Percentiles rank a stretch among this genome's conserved stretches.
These are phyloP conservation scores for Penstemon barbatus DNA, from an alignment of 257 asterid species.

Conservation along the genomic window DNA sequence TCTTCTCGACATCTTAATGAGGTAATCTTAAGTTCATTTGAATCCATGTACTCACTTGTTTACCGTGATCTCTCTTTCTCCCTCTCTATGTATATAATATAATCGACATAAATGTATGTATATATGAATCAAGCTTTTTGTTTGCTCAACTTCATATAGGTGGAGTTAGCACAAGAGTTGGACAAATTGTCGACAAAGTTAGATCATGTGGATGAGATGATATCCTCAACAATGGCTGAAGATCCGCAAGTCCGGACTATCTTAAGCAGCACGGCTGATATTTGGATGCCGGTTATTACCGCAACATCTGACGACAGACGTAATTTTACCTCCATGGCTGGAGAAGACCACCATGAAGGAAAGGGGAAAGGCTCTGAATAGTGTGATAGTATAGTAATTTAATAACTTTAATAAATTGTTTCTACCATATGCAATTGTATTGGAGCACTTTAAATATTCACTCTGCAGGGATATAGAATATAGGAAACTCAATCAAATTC, in stretches of 20 bases:
- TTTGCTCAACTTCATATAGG: slow-evolving; percentile 35
- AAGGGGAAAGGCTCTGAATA: slow-evolving; percentile 47
- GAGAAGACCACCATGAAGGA: slow-evolving; percentile 43
- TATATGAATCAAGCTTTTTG: background rate
- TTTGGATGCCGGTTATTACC: slow-evolving; percentile 93
- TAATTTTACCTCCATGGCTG: slow-evolving; percentile 44
- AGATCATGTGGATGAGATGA: slow-evolving; percentile 75
- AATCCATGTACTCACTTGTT: background rate
- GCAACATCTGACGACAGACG: slow-evolving; percentile 84
- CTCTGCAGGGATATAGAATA: too few species aligned
- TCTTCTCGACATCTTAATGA: slow-evolving; percentile 76
- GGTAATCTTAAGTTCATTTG: slow-evolving; percentile 40
- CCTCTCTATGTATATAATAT: background rate
- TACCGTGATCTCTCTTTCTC: background rate
- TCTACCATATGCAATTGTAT: background rate
- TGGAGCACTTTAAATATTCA: background rate
- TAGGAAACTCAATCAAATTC: too few species aligned
- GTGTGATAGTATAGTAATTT: slow-evolving; percentile 25
- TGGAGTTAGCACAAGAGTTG: slow-evolving; percentile 82
- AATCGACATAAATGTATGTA: background rate
- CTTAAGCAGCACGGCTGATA: slow-evolving; percentile 77
- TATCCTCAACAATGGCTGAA: slow-evolving; percentile 72
- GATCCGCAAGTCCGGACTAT: slow-evolving; percentile 76
- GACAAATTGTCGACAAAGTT: slow-evolving; percentile 80
- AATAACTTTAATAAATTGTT: slow-evolving; percentile 22